Base-by-base conservation (phyloP, 768 basidiomycete genomes). In the Boletus fagicola region DNA sequence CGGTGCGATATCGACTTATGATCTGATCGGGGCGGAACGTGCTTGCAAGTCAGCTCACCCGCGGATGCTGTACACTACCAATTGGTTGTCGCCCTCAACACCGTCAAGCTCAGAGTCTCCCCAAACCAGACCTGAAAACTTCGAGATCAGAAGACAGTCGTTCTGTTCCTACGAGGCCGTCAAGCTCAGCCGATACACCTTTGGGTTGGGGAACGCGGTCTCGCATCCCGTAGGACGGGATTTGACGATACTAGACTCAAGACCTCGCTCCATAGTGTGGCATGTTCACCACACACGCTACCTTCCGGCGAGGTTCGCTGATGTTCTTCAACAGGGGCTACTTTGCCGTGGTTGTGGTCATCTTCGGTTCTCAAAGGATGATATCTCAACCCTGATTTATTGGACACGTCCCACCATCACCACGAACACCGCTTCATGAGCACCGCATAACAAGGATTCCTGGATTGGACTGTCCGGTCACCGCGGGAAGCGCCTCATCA, bases 1-100 rank as follows among this genome's bases (percentile, higher is more conserved):
- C 40, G 53, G 15, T 54, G 33, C 1, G 38, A 31, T 59, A 22
- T 62, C 57, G 22, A 45, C 46, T n/a, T 58, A 20, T 35, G 57
- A 57, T 56, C 26, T 46, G 40, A 47, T 56, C 30, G 16, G 26
- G n/a, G 28, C 13, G 5, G 8, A 53, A 26, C 4, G 31, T 33
- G 43, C 44, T 16, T 45, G 44, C 24, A 10, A 26, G 22, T 20
- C 13, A 48, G 13, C 20, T 24, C 15, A 26, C 7, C 5, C 13
- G 6, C 24, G 24, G 24, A 28, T 45, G 39, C 36, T 51, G 50
- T 50, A 47, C 49, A 28, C 45, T 30, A 46, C 16, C 38, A 28
- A n/a, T 46, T 26, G 45, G n/a, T n/a, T 11, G 45, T 30, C n/a
- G 6, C 45, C 11, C 18, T 31, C 28, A 20, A 47, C 46, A 13